Conservation (phyloP, 805 yeast species). For the Zygoascus ofunaensis region DNA sequence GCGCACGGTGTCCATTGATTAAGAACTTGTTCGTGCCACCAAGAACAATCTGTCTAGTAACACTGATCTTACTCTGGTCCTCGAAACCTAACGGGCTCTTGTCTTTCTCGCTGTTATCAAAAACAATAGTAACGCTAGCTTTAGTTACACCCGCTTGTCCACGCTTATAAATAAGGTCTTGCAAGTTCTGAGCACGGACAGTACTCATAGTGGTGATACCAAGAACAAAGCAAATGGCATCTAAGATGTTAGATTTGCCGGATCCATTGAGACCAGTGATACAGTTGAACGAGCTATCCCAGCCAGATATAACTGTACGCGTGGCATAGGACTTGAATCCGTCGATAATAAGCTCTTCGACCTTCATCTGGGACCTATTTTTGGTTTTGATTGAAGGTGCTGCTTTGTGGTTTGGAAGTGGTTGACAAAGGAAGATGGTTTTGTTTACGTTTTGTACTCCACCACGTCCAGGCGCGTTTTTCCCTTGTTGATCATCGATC, state of each 20-base stretch:
- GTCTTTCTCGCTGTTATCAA: conserved; percentile 69
- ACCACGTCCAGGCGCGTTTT: too few relatives aligned
- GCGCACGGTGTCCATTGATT: conserved; percentile 93
- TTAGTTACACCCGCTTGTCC: conserved; percentile 98
- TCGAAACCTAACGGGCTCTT: conserved; percentile 86
- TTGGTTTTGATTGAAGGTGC: background rate
- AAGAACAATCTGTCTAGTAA: conserved; percentile 80
- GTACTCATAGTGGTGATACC: conserved; percentile 94
- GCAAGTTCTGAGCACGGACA: conserved; percentile 85
- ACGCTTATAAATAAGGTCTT: conserved; percentile 89
- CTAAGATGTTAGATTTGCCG: conserved; percentile 92
- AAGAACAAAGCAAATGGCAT: conserved; percentile 95
- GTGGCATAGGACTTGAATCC: conserved; percentile 98
- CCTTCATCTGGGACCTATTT: conserved; percentile 46
- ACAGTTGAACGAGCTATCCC: conserved; percentile 97
- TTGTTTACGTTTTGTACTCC: too few relatives aligned
- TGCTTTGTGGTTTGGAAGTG: too few relatives aligned
- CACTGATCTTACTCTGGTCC: conserved; percentile 66
- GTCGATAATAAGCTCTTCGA: conserved; percentile 93
- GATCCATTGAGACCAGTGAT: conserved; percentile 97
- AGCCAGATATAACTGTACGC: conserved; percentile 85
- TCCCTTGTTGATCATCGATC: too few relatives aligned
- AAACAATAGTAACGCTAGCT: conserved; percentile 93
- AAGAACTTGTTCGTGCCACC: conserved; percentile 90
- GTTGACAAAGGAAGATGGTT: too few relatives aligned